phyloP scores from a whole-genome alignment of 352 stramenopile genomes.

The Phytophthora quininea region DNA sequence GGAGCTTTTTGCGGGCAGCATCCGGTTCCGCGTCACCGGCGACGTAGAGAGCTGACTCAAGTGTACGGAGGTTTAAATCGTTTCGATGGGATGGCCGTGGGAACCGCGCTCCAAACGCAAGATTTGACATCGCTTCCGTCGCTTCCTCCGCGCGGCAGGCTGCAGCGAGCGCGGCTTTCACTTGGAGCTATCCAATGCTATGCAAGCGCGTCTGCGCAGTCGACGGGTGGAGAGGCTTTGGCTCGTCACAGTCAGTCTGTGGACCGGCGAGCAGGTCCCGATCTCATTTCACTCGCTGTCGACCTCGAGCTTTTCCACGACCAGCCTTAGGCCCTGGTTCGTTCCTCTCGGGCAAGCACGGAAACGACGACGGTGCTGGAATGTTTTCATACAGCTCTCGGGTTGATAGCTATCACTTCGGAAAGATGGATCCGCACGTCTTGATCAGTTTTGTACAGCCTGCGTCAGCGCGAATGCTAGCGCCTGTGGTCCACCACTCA shows the following conservation, averaged over 20 bases:
- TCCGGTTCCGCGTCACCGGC: neutral
- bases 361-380: neutral
- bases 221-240: neutral
- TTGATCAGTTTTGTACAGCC: neutral
- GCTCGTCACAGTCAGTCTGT: neutral
- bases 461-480: conserved; percentile 19
- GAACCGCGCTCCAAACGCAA: conserved; percentile 1
- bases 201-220: neutral
- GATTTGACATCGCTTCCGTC: neutral
- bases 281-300: neutral
- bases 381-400: neutral
- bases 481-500: neutral
- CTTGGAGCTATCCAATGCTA: neutral
- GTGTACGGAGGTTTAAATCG: conserved; percentile 2
- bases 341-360: too few relatives aligned
- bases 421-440: neutral
- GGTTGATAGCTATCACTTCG: neutral
- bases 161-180: neutral
- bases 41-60: neutral
- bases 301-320: too few relatives aligned
- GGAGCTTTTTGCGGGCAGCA: neutral
- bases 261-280: neutral
- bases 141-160: too few relatives aligned
- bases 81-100: conserved; percentile 17
- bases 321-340: too few relatives aligned